Percentiles rank a stretch among this genome's conserved stretches.
Conservation (phyloP, 1,139 yeast genomes). For the Saccharomyces hybrid region DNA sequence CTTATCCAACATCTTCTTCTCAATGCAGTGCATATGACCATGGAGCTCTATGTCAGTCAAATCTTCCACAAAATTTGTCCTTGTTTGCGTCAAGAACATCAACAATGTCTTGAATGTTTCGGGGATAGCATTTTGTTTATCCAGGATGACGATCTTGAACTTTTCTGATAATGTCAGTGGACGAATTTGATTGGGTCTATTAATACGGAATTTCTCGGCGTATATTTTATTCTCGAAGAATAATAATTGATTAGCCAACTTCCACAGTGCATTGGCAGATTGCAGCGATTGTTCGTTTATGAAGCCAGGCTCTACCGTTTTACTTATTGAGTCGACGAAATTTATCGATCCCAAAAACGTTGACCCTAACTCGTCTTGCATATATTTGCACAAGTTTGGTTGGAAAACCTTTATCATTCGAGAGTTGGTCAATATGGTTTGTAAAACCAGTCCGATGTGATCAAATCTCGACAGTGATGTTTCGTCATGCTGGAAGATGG, state of each 20-base stretch:
- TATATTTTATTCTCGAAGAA: neutral
- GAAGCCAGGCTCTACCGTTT: neutral
- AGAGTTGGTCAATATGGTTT: neutral
- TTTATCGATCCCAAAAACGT: neutral
- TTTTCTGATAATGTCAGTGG: neutral
- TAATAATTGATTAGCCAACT: neutral
- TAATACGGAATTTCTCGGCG: neutral
- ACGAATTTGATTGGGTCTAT: neutral
- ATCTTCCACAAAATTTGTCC: conserved; percentile 14
- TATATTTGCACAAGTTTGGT: neutral
- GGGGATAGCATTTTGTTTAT: neutral
- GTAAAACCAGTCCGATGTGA: neutral
- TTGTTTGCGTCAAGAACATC: conserved; percentile 12
- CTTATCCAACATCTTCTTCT: conserved; percentile 16
- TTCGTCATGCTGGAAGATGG: neutral
- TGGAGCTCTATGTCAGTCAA: conserved; percentile 11
- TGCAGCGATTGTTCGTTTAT: neutral
- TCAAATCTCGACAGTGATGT: neutral
- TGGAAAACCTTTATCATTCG: neutral
- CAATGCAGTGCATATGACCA: conserved; percentile 13
- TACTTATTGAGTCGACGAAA: neutral
- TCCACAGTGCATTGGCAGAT: neutral
- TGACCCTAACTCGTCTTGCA: neutral
- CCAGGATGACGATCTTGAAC: neutral
- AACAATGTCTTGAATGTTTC: neutral